Conservation (phyloP, 495 filamentous ascomycete species). For the Saxophila tyrrhenica region DNA sequence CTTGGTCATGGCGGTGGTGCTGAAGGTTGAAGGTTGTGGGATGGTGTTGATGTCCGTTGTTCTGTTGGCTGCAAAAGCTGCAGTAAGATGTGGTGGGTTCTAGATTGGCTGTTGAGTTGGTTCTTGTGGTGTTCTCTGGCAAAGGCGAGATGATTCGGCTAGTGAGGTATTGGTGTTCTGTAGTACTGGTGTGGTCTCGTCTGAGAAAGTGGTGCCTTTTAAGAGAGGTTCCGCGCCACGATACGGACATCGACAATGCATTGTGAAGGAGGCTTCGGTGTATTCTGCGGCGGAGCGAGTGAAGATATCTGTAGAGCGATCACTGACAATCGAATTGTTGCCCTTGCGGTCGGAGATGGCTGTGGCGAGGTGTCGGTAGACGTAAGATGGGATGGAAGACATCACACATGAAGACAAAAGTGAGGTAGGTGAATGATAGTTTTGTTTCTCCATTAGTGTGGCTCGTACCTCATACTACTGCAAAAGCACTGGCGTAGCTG, state of each 20-base stretch:
- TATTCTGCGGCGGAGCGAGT: background rate
- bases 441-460: background rate
- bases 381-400: too few relatives aligned
- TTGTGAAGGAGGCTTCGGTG: background rate
- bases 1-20: background rate
- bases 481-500: slow-evolving; percentile 79
- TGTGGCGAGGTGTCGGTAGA: too few relatives aligned
- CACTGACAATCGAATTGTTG: background rate
- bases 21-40: background rate
- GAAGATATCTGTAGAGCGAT: background rate
- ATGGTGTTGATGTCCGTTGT: too few relatives aligned
- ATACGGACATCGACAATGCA: background rate
- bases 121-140: too few relatives aligned
- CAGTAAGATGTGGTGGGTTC: too few relatives aligned
- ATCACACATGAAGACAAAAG: background rate
- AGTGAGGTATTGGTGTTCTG: too few relatives aligned
- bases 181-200: too few relatives aligned
- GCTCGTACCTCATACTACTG: background rate
- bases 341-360: background rate
- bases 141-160: too few relatives aligned
- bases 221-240: too few relatives aligned
- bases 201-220: too few relatives aligned
- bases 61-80: too few relatives aligned
- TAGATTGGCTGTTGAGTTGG: too few relatives aligned
- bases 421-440: background rate